Conservation (phyloP, 169 alveolate species). For the Plasmodium cynomolgi region DNA sequence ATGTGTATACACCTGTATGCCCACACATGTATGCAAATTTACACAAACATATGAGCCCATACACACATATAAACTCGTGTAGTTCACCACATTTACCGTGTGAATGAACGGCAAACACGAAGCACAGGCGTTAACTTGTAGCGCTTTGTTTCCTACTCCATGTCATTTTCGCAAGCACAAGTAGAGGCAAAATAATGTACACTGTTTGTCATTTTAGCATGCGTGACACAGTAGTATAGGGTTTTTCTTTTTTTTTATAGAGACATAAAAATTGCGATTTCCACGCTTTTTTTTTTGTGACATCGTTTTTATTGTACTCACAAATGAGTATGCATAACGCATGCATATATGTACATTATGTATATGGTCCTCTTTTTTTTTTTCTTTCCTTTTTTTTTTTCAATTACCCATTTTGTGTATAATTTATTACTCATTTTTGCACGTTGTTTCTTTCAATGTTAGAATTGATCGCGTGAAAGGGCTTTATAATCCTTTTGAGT, state of each 20-base stretch:
- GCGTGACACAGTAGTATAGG: neutral
- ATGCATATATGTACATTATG: neutral
- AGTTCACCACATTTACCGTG: neutral
- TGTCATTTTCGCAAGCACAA: neutral
- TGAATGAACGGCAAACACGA: neutral
- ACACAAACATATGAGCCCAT: neutral
- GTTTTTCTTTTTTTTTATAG: neutral
- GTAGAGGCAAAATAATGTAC: neutral
- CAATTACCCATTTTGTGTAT: neutral
- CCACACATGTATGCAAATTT: neutral
- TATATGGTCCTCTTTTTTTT: neutral
- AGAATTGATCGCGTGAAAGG: neutral
- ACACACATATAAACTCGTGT: constrained; percentile 1
- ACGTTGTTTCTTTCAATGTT: neutral
- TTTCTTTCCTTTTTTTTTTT: neutral
- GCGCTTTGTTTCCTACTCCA: neutral
- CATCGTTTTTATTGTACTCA: neutral
- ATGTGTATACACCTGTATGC: neutral
- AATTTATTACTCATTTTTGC: neutral
- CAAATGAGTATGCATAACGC: neutral
- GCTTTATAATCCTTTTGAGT: neutral
- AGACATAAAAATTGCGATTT: neutral
- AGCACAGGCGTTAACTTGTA: neutral
- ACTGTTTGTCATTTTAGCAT: neutral
- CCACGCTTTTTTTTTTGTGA: neutral